Evolutionary conservation across 2,329 filamentous ascomycete species (phyloP), one percentile per base, ranked within the genome.

Genomic region (Trematosphaeria pertusa): DNA sequence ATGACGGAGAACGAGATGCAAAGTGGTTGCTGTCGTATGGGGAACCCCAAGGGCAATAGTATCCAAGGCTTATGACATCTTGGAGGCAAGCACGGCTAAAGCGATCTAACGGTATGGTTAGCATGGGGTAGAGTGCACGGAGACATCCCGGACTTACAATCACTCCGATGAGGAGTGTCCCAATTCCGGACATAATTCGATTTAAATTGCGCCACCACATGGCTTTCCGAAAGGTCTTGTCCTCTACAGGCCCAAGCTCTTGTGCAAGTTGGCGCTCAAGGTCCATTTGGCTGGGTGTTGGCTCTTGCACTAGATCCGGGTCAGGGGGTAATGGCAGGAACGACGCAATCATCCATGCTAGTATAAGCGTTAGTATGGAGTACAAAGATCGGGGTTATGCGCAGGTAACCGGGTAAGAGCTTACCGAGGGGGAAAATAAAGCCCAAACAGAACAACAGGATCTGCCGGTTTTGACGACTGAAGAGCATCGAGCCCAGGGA

Each of bases 271-370:
- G 75, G 32, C 70, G 70, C 48, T 77, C 76, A 31, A 77, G 37
- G 30, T 71, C 67, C 42, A 62, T 52, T 41, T 64, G 70, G 54
- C 62, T 71, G 52, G 54, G 62, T 24, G 59, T 70, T 53, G 44
- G 56, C 39, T 78, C 74, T 69, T 84, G 81, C 14, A 80, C 74
- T 1, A 72, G 60, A 15, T 76, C 72, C 7, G 85, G 81, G 43
- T 80, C 79, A 1, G 76, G 75, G 8, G 88, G 88, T 5, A 95
- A 72, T 1, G 89, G 88, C 10, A 94, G 76, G 43, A 92, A 79
- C 1, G 89, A 83, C 1, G 87, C 91, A 53, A 91, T 77, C 75
- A 93, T 88, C 90, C 90, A 95, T 44, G 87, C 87, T 87, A 58
- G 37, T 46, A 36, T 28, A 32, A 37, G 4, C 26, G 46, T 60